Conservation (phyloP, 73 alveolate genomes). For the Symbiodinium natans region DNA sequence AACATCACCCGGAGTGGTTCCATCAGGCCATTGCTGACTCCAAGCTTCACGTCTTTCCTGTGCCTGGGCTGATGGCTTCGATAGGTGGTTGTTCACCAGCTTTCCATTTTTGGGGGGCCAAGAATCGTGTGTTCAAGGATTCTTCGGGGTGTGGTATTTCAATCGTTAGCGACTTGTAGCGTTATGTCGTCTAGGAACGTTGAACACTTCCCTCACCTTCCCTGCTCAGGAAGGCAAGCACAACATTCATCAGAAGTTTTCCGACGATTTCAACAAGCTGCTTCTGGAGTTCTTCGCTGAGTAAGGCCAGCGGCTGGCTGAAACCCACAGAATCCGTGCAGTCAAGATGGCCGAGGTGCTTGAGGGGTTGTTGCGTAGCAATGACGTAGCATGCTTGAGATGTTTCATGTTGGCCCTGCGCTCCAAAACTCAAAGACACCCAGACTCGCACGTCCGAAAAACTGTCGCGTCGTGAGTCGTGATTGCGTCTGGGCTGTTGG, state of each 20-base stretch:
- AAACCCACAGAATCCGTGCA: no score
- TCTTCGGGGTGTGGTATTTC: not conserved
- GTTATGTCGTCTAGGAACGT: no score
- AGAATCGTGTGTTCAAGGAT: not conserved
- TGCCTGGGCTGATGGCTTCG: not conserved
- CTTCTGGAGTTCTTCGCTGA: conserved; percentile 69
- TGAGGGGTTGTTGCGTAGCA: no score
- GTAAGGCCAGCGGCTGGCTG: not conserved
- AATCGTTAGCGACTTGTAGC: not conserved
- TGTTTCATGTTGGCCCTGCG: no score
- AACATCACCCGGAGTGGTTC: conserved; percentile 95
- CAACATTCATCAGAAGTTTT: conserved; percentile 91
- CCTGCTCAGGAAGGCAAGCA: conserved; percentile 80
- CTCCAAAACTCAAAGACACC: no score
- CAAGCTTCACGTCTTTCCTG: conserved; percentile 70
- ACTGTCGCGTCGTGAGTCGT: no score
- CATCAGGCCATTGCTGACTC: conserved; percentile 61
- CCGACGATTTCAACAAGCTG: conserved; percentile 69
- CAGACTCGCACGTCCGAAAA: no score
- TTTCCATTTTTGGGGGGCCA: not conserved
- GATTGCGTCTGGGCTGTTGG: no score
- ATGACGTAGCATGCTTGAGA: no score
- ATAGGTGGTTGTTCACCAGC: not conserved
- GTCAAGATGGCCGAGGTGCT: no score
- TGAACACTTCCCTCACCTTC: no score